Base-by-base conservation (phyloP, 352 stramenopile genomes). In the Phytophthora brassicae region DNA sequence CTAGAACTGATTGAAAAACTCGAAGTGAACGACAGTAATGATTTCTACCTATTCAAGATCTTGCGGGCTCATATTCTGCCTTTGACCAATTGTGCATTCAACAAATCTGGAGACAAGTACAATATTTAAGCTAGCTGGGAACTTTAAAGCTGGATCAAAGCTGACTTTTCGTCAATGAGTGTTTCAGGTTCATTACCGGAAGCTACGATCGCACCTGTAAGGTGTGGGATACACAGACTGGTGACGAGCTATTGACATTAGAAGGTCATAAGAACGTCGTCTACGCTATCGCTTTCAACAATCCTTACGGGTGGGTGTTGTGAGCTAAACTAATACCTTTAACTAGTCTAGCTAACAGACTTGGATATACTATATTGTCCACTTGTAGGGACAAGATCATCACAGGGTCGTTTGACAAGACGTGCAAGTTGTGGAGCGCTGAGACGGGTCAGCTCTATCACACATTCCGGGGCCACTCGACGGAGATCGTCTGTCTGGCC, bases 1-100 rank as follows among this genome's bases (percentile, higher is more conserved):
- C n/a, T n/a, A 96, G 88, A 98, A 65, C 82, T 98, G 8, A 98
- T 98, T 63, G 94, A 98, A 64, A 98, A 98, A 65, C 85, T 98
- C 13, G 90, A 98, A 52, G 84, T 84, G 47, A 97, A 98, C 66
- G 92, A 98, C 59, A 97, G 76, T 68, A 94, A 89, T 61, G 94
- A 98, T 63, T 98, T 98, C 52, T 98, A 98, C 68, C 71, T 98
- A 6, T 98, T 98, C 74, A 98, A 98, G 79, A 98, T 98, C 68
- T 70, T 98, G 33, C 75, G 92, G 13, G 93, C 94, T 14, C 95
- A 98, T 70, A 98, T 98, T 41, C 70, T 98, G 43, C 94, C 94
- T 22, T 70, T 98, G 45, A 98, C 94, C 23, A 98, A 98, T 69
- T 98, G 95, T 58, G 95, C 93, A 20, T 98, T 98, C 76, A 98